A percentile compares a stretch with the other conserved stretches of the same genome.
These are phyloP conservation scores for Starmerella vaccinii DNA, from an alignment of 805 yeast genomes.

Conservation along the genomic window DNA sequence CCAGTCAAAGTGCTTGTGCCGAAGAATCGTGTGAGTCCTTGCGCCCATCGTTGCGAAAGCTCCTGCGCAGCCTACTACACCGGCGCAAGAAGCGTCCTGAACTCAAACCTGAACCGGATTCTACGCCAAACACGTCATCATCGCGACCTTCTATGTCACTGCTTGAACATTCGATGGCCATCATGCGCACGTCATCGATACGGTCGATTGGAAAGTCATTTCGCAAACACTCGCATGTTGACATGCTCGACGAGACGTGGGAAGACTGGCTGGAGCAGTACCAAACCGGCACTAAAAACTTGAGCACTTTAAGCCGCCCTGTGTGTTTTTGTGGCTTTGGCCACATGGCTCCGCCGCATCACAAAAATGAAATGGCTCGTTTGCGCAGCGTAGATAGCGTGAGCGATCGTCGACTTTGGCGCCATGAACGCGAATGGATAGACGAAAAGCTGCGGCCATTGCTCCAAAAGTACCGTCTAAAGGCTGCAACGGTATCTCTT, in stretches of 20 bases:
- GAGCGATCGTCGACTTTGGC: constrained; percentile 42
- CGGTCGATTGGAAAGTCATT: constrained; percentile 1
- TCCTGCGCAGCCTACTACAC: neutral
- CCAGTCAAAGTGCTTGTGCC: neutral
- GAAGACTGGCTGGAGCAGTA: constrained; percentile 24
- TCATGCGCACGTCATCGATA: constrained; percentile 9
- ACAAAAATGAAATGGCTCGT: constrained; percentile 42
- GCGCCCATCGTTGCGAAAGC: neutral
- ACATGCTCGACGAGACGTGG: constrained; percentile 22
- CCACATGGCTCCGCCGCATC: constrained; percentile 51
- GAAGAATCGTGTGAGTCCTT: neutral
- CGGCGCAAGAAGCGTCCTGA: constrained; percentile 3
- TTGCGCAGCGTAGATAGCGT: constrained; percentile 37
- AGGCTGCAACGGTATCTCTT: constrained; percentile 52
- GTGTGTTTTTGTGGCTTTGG: constrained; percentile 39
- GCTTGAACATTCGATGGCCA: constrained; percentile 4
- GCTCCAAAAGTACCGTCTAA: constrained; percentile 36
- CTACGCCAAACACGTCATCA: neutral
- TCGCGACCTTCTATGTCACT: neutral
- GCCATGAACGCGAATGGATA: constrained; percentile 34
- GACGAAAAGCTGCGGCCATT: constrained; percentile 32
- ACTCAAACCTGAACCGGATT: neutral
- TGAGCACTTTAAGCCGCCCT: constrained; percentile 43
- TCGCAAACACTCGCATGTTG: constrained; percentile 6
- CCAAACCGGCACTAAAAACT: constrained; percentile 9